Conservation (phyloP, 2,329 filamentous ascomycete species). For the Neopestalotiopsis rosae region DNA sequence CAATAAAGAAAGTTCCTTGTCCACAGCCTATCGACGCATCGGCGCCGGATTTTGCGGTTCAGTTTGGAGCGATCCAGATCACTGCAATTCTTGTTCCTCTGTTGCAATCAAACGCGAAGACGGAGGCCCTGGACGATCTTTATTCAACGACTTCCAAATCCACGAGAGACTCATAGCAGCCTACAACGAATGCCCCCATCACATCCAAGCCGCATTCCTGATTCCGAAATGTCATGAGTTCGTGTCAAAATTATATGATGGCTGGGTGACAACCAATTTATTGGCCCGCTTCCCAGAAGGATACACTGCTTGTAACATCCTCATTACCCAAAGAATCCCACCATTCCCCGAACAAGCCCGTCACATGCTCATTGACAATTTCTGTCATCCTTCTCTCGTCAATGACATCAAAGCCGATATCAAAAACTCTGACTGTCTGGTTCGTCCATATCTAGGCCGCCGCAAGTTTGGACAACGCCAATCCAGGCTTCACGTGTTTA, state of each 20-base stretch:
- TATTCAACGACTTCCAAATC: slow-evolving; percentile 1
- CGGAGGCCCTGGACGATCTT: neutral
- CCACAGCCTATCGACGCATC: neutral
- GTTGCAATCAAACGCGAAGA: slow-evolving; percentile 9
- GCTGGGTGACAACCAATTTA: neutral
- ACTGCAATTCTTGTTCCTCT: neutral
- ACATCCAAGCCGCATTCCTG: neutral
- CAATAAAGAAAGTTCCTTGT: neutral
- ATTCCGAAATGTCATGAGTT: slow-evolving; percentile 2
- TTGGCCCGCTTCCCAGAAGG: slow-evolving; percentile 23
- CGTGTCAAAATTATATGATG: neutral
- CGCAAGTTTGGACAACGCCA: slow-evolving; percentile 22
- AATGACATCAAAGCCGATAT: slow-evolving; percentile 24
- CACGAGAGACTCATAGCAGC: neutral
- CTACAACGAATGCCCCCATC: neutral
- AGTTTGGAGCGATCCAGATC: neutral
- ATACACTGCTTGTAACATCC: slow-evolving; percentile 30
- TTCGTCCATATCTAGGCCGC: slow-evolving; percentile 54
- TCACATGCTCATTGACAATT: slow-evolving; percentile 26
- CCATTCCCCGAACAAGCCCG: slow-evolving; percentile 24
- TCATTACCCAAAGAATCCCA: slow-evolving; percentile 37
- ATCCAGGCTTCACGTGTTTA: slow-evolving; percentile 34
- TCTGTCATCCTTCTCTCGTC: slow-evolving; percentile 16
- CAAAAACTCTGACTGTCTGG: slow-evolving; percentile 51
- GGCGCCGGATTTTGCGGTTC: slow-evolving; percentile 4